Conservation (phyloP, 768 basidiomycete genomes). For the Termitomyces sp. region DNA sequence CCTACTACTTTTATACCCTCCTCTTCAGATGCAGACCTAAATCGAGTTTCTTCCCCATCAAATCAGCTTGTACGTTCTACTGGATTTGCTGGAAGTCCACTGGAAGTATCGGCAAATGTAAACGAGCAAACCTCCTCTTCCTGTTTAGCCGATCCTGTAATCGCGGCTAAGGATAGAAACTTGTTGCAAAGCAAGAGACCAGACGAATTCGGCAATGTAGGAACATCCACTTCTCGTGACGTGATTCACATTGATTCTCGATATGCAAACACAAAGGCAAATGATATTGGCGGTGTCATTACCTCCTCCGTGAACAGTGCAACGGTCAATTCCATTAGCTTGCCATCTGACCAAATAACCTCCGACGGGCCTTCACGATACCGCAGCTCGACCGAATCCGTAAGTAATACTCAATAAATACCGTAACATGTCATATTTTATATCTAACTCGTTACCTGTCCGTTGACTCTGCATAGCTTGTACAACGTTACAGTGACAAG, state of each 20-base stretch:
- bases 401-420: not conserved
- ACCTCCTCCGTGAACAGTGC: not conserved
- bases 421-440: not conserved
- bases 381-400: not conserved
- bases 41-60: not conserved
- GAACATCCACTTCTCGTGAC: not conserved
- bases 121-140: not conserved
- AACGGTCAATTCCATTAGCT: not conserved
- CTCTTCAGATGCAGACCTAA: not conserved
- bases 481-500: not conserved
- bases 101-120: not conserved
- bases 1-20: not conserved
- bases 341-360: not conserved
- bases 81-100: not conserved
- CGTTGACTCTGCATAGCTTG: not conserved
- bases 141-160: not conserved
- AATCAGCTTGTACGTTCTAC: not conserved
- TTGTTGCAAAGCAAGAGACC: not conserved
- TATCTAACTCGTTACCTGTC: not conserved
- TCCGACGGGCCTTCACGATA: not conserved
- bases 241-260: not conserved
- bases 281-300: not conserved
- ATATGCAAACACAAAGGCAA: not conserved
- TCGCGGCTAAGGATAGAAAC: not conserved
- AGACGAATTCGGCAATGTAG: not conserved